These are phyloP conservation scores for Xylariaceae sp. DNA, from an alignment of 2,329 filamentous ascomycete species.

Conservation along the genomic window DNA sequence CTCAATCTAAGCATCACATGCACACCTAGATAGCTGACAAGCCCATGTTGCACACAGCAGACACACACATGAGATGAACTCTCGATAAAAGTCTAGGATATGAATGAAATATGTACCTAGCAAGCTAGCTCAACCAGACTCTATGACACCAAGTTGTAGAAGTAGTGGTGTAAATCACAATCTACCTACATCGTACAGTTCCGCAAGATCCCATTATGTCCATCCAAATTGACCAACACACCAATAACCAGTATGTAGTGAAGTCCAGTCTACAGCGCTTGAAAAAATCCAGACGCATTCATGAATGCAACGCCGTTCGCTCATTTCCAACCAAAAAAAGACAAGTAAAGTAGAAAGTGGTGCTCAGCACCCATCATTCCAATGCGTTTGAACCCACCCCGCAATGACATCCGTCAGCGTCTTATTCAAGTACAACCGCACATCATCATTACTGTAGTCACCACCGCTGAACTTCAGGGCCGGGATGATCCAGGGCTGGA, in stretches of 20 bases:
- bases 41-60: too few relatives aligned
- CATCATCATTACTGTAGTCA: conserved; percentile 44
- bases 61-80: neutral
- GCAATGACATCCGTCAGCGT: conserved; percentile 52
- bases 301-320: too few relatives aligned
- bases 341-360: neutral
- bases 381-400: conserved; percentile 55
- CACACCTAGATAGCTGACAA: too few relatives aligned
- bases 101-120: neutral
- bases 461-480: conserved; percentile 61
- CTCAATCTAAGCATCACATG: too few relatives aligned
- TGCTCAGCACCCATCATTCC: conserved; percentile 44
- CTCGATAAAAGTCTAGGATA: neutral
- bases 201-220: too few relatives aligned
- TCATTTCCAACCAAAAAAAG: neutral
- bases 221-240: too few relatives aligned
- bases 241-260: too few relatives aligned
- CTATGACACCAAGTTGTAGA: neutral
- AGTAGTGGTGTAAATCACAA: too few relatives aligned
- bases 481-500: conserved; percentile 73
- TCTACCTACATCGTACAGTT: too few relatives aligned
- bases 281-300: too few relatives aligned
- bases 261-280: too few relatives aligned
- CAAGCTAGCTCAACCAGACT: neutral
- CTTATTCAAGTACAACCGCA: conserved; percentile 48